Evolutionary conservation across 2,329 filamentous ascomycete genomes (phyloP), one percentile per base, ranked within the genome.

Genomic region (Penicillium psychrosexuale): DNA sequence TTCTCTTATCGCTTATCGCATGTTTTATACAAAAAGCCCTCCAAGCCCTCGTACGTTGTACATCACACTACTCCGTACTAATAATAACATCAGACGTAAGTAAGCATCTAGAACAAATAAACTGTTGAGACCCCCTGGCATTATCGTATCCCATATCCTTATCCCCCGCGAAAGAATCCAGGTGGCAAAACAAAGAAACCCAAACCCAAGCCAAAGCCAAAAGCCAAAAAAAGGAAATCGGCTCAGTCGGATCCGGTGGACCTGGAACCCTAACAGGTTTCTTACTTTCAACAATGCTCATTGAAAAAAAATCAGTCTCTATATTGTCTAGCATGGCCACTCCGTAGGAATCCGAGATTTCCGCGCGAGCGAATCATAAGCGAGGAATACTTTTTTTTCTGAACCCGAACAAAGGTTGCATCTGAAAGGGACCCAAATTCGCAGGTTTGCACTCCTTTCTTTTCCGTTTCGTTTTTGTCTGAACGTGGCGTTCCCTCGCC

Each of bases 1-100:
- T 33, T 45, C 8, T 53, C 52, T 54, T 54, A 54, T 54, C 52
- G 52, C 47, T 50, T 54, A 54, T 54, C 47, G 52, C 47, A 24
- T 43, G 24, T 33, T 31, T 33, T 36, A 34, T 34, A n/a, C 12
- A 6, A 49, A 28, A 22, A 30, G 15, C 34, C 15, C 40, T 19
- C 19, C 12, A 40, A 40, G 13, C 3, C 45, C 37, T 33, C 8
- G 46, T 30, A 22, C 8, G 3, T 38, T 44, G 7, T 22, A 30
- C 9, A 2, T 11, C 2, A 4, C 7, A 13, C 8, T 30, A 2
- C n/a, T 27, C 4, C 24, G 4, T 28, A 36, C 36, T 22, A 44
- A 30, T 43, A 43, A 43, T 44, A 31, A 31, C n/a, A 19, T 12
- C 7, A 2, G 24, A 12, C 8, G 27, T 28, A 28, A 30, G 13